These are phyloP conservation scores for Hymenoscyphus fructigenus DNA, from an alignment of 2,329 filamentous ascomycete species.

Conservation along the genomic window DNA sequence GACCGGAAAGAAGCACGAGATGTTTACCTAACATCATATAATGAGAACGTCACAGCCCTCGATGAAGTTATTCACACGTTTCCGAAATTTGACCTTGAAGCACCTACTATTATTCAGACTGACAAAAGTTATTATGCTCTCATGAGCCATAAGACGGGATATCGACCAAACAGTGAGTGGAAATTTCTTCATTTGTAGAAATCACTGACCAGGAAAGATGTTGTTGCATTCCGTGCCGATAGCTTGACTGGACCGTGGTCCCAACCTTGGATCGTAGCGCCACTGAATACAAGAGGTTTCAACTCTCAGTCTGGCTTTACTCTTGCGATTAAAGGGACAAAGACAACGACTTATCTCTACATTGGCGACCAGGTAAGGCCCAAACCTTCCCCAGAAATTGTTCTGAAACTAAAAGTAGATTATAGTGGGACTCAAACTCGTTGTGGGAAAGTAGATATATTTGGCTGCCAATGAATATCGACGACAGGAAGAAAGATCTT, in stretches of 20 bases:
- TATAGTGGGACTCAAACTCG: conserved; percentile 52
- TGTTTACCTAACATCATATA: conserved; percentile 55
- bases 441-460: conserved; percentile 58
- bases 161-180: conserved; percentile 53
- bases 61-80: conserved; percentile 54
- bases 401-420: conserved; percentile 48
- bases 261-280: conserved; percentile 52
- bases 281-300: conserved; percentile 50
- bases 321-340: conserved; percentile 47
- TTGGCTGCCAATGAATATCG: conserved; percentile 54
- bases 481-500: conserved; percentile 51
- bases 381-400: background rate
- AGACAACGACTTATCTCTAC: conserved; percentile 42
- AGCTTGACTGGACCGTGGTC: conserved; percentile 52
- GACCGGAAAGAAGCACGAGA: conserved; percentile 55
- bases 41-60: conserved; percentile 50
- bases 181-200: background rate
- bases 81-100: conserved; percentile 60
- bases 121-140: conserved; percentile 59
- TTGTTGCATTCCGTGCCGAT: conserved; percentile 55
- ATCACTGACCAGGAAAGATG: conserved; percentile 38
- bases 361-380: background rate
- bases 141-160: conserved; percentile 64
- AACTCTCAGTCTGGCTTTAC: conserved; percentile 54
- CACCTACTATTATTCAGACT: conserved; percentile 59